Conservation (phyloP, 495 filamentous ascomycete genomes). For the Penicillium alfredii region DNA sequence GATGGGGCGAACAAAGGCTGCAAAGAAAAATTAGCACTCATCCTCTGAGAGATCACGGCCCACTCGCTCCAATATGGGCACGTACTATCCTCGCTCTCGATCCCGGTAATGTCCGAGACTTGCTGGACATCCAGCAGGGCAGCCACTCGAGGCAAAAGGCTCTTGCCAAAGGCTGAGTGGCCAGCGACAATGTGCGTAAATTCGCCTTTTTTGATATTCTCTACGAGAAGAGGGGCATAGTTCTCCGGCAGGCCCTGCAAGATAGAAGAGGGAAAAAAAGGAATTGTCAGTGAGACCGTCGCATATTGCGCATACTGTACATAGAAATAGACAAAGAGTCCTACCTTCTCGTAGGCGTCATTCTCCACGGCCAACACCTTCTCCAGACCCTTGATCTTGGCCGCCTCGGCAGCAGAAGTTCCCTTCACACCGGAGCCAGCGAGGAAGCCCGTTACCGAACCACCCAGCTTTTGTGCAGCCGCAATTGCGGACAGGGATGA, state of each 20-base stretch:
- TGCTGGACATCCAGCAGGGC: conserved; percentile 89
- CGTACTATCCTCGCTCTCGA: conserved; percentile 81
- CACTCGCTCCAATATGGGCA: too few species aligned
- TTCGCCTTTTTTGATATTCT: conserved; percentile 90
- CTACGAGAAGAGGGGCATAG: conserved; percentile 84
- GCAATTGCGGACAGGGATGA: conserved; percentile 82
- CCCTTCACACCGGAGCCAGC: conserved; percentile 74
- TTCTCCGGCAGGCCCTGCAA: conserved; percentile 84
- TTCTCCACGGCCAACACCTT: conserved; percentile 89
- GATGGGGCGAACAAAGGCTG: conserved; percentile 89
- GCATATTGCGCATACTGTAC: too few species aligned
- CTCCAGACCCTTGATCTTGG: conserved; percentile 81
- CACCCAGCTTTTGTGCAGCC: conserved; percentile 81
- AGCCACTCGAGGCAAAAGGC: conserved; percentile 88
- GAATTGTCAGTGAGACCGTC: too few species aligned
- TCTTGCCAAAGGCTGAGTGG: conserved; percentile 97
- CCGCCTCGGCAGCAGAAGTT: conserved; percentile 74
- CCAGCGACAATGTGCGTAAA: conserved; percentile 87
- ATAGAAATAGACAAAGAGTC: conserved; percentile 1
- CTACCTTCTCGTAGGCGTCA: conserved; percentile 84
- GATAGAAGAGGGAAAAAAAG: conserved; percentile 2
- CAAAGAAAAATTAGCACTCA: too few species aligned
- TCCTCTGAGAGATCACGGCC: too few species aligned
- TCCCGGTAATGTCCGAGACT: conserved; percentile 81
- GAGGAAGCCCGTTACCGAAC: conserved; percentile 76